Base-by-base conservation (phyloP, 1,284 basidiomycete species). In the Pyrrhoderma noxium region DNA sequence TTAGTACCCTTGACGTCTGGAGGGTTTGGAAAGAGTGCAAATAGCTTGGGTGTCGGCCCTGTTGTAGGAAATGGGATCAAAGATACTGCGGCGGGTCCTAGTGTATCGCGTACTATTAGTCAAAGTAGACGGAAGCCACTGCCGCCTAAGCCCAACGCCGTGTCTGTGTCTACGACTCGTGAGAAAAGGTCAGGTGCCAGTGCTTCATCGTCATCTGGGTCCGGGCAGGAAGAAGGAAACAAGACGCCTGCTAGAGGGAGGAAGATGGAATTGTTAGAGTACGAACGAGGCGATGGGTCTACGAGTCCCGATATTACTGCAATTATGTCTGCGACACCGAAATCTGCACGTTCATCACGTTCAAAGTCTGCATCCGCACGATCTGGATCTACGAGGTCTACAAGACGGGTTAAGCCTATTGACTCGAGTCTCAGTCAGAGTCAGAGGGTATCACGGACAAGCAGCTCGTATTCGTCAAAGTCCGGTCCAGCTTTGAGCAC, bases 91-190 rank as follows among this genome's bases (percentile, higher is more conserved):
- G 37, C 23, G 9, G 41, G 43, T 18, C 19, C 45, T 5, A 35
- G 16, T 8, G 16, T n/a, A n/a, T 19, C 22, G 37, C 42, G 52
- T 14, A 54, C 47, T 21, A 35, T 49, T 36, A 54, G 52, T 39
- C 52, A 54, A 27, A 54, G 52, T 50, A 16, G 48, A 14, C 38
- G 37, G 18, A 54, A 50, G 13, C 52, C 52, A 21, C 35, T 54
- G 16, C 47, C 52, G 14, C 36, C 50, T 14, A 27, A 34, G 38
- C 51, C 51, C 9, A 37, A 34, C 22, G 39, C 23, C 18, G 16
- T 16, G 8, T 47, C 45, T 34, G 27, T 35, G 4, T 52, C 51
- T 3, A 27, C 40, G 14, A 14, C 14, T n/a, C n/a, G 16, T 18
- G 31, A 23, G 3, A 14, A 14, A 9, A 39, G 18, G 18, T 43